Evolutionary conservation across 2,329 filamentous ascomycete genomes (phyloP), one percentile per base, ranked within the genome.

Genomic region (Penicillium hordei): DNA sequence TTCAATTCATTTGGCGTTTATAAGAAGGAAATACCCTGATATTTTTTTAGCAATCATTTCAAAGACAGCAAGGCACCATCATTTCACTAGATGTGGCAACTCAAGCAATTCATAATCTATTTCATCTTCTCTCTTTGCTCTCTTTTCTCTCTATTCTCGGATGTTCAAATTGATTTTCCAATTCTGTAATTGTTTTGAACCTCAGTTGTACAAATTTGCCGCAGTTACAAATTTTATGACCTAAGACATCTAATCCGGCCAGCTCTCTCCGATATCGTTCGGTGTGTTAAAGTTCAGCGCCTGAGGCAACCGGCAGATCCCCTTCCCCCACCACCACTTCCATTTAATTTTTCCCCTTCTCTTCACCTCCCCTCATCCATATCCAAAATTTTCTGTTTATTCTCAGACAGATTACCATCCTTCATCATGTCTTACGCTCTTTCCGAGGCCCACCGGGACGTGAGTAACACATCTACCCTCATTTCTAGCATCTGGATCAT

Each of bases 401-500:
- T 42, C 23, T 19, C 43, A 42, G 33, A 55, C 42, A 53, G 63
- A 65, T 55, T 53, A 56, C 33, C 44, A 58, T 59, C 29, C 48
- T 44, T 64, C 69, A 72, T 68, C 70, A 79, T 78, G 75, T 70
- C 76, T 71, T 89, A 89, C 79, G 86, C 86, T 68, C 82, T 89
- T 55, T 82, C 86, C 61, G 77, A 85, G 75, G 80, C 84, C 74
- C 86, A 89, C 79, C 80, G 84, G 78, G 85, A 87, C 71, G 85
- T 87, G 75, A 73, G 83, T 78, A 49, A 52, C 45, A 62, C 53
- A 42, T 54, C 23, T 54, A 21, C 54, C 50, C 34, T 58, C 63
- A 59, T 48, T 5, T 44, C 31, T 27, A 52, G 45, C 57, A 60
- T 50, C 10, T 34, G 58, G 51, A 60, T 57, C 56, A 68, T 70